phyloP scores from a whole-genome alignment of 2,329 filamentous ascomycete genomes.

The Calycina herbarum region DNA sequence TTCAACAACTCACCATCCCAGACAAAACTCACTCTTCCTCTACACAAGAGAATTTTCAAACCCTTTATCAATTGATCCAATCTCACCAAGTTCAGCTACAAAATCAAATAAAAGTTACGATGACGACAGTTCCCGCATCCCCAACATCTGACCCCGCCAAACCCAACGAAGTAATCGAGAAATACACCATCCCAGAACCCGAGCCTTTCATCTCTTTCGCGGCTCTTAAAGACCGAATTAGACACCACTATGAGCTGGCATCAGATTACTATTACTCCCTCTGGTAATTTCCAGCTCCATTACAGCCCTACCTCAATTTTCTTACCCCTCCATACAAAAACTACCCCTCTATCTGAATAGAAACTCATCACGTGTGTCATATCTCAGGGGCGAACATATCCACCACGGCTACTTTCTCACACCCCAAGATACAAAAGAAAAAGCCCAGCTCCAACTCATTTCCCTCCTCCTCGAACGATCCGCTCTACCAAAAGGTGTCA shows the following conservation, averaged over 20 bases:
- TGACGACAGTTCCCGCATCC: not conserved
- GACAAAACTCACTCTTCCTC: not conserved
- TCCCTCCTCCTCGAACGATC: slow-evolving; percentile 54
- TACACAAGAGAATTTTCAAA: not conserved
- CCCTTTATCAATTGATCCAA: not conserved
- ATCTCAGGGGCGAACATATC: slow-evolving; percentile 59
- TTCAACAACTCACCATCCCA: not conserved
- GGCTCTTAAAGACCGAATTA: slow-evolving; percentile 38
- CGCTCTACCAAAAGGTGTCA: slow-evolving; percentile 38
- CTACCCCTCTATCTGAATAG: not conserved
- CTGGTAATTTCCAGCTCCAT: slow-evolving; percentile 45
- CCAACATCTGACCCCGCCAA: slow-evolving; percentile 5
- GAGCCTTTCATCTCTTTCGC: slow-evolving; percentile 32
- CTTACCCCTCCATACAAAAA: not conserved
- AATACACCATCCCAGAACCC: slow-evolving; percentile 29
- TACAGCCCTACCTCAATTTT: not conserved
- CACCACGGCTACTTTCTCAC: slow-evolving; percentile 62
- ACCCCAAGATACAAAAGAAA: slow-evolving; percentile 54
- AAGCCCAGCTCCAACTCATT: slow-evolving; percentile 58
- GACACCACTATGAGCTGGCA: slow-evolving; percentile 60
- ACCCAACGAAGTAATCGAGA: slow-evolving; percentile 19
- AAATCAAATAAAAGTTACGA: not conserved
- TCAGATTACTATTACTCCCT: slow-evolving; percentile 62
- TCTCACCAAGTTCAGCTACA: not conserved
- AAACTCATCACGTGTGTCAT: not conserved